These are phyloP conservation scores for Sphagnum tenellum DNA, from an alignment of 225 moss, liverwort and hornwort genomes.

Conservation along the genomic window DNA sequence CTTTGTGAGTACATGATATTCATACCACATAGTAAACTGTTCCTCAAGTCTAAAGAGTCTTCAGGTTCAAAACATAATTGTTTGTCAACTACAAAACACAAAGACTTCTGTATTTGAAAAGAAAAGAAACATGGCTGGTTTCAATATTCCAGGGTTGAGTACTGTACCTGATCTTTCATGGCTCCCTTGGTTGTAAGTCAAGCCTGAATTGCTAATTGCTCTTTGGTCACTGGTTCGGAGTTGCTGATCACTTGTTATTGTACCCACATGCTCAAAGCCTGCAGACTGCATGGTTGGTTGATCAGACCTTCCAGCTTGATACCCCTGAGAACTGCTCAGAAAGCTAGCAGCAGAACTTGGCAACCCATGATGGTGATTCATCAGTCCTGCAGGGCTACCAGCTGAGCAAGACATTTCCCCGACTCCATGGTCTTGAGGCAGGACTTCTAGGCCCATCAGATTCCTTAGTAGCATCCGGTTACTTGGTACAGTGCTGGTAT, in stretches of 20 bases:
- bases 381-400: constrained; percentile 29
- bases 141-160: too few species aligned
- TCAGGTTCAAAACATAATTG: too few species aligned
- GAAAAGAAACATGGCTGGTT: too few species aligned
- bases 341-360: constrained; percentile 41
- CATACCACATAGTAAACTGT: too few species aligned
- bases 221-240: constrained; percentile 6
- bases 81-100: too few species aligned
- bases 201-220: constrained; percentile 10
- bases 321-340: constrained; percentile 37
- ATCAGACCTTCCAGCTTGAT: constrained; percentile 7
- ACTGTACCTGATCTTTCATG: constrained; percentile 8
- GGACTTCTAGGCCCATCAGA: constrained; percentile 68
- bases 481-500: constrained; percentile 11
- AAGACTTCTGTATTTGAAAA: too few species aligned
- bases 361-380: constrained; percentile 19
- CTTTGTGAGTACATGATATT: too few species aligned
- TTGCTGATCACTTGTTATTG: constrained; percentile 7
- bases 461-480: constrained; percentile 81
- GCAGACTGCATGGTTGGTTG: constrained; percentile 5
- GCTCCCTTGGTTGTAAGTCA: constrained; percentile 12
- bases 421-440: constrained; percentile 28
- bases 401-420: constrained; percentile 55
- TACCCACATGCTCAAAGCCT: constrained; percentile 4
- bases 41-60: too few species aligned